phyloP scores from a whole-genome alignment of 805 yeast species.

The Torulaspora franciscae region DNA sequence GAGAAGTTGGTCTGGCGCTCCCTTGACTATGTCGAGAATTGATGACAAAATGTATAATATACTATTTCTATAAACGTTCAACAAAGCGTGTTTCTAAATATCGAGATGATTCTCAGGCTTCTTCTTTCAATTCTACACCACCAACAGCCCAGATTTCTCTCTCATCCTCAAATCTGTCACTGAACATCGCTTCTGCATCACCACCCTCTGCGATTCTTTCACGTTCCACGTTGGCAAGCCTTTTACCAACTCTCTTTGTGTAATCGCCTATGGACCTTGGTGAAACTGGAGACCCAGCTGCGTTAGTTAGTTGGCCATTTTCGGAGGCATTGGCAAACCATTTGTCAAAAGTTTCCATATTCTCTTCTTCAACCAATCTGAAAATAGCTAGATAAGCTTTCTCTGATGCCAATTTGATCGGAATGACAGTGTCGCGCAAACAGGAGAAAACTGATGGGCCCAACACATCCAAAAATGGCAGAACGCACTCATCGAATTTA shows the following conservation, averaged over 20 bases:
- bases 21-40: slow-evolving; percentile 18
- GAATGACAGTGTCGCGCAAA: slow-evolving; percentile 82
- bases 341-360: slow-evolving; percentile 46
- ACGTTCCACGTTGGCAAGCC: slow-evolving; percentile 81
- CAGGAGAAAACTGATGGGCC: slow-evolving; percentile 75
- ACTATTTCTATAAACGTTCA: neutral
- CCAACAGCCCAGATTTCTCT: slow-evolving; percentile 86
- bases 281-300: slow-evolving; percentile 49
- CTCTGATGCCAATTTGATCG: slow-evolving; percentile 91
- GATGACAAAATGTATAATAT: neutral
- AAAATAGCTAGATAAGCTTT: slow-evolving; percentile 75
- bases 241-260: slow-evolving; percentile 80
- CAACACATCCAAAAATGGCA: slow-evolving; percentile 50
- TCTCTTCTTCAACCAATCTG: slow-evolving; percentile 62
- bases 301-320: slow-evolving; percentile 33
- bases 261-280: slow-evolving; percentile 81
- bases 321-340: slow-evolving; percentile 54
- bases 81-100: neutral
- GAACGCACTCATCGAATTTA: slow-evolving; percentile 47
- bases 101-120: slow-evolving; percentile 14
- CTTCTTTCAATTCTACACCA: slow-evolving; percentile 46
- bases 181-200: slow-evolving; percentile 75
- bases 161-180: slow-evolving; percentile 84
- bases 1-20: slow-evolving; percentile 27
- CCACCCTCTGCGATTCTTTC: slow-evolving; percentile 89